Evolutionary conservation across 192 early-diverging fungal genomes (phyloP).

Genomic region (Coemansia sp.): DNA sequence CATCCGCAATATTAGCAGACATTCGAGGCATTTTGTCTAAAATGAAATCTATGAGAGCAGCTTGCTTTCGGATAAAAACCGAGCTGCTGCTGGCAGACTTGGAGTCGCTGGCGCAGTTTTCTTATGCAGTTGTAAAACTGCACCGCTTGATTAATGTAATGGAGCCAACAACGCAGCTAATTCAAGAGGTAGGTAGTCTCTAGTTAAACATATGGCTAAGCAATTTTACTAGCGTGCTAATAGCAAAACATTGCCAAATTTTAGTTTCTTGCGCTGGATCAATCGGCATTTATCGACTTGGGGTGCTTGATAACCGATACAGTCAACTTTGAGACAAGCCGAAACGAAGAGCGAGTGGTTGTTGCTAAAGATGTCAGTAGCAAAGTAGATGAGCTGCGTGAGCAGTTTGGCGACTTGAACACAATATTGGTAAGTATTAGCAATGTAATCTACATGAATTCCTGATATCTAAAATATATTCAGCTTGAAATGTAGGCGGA

Average conservation of each 20-base stretch:
- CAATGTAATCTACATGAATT: neutral
- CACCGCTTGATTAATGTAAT: constrained; percentile 19
- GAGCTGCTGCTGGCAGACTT: constrained; percentile 37
- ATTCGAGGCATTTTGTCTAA: constrained; percentile 21
- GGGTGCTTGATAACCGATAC: constrained; percentile 31
- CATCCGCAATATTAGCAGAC: constrained; percentile 6
- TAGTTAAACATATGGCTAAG: too few relatives aligned
- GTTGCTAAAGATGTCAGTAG: constrained; percentile 21
- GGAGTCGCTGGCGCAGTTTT: constrained; percentile 37
- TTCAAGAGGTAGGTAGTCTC: constrained; percentile 22
- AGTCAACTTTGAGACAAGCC: constrained; percentile 40
- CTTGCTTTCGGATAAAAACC: constrained; percentile 30
- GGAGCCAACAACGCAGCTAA: constrained; percentile 12
- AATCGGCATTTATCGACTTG: constrained; percentile 17
- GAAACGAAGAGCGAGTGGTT: constrained; percentile 22
- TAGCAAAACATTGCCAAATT: neutral
- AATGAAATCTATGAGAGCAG: constrained; percentile 15
- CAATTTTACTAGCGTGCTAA: too few relatives aligned
- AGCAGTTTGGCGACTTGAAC: constrained; percentile 25
- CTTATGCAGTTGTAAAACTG: constrained; percentile 30
- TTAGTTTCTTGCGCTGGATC: constrained; percentile 30
- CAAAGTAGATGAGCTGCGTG: constrained; percentile 35
- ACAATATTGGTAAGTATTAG: constrained; percentile 20
- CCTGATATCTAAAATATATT: neutral
- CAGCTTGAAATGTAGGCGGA: constrained; percentile 13